These are phyloP conservation scores for Hippophae tibetana DNA, from an alignment of 306 rosid genomes.

Conservation along the genomic window DNA sequence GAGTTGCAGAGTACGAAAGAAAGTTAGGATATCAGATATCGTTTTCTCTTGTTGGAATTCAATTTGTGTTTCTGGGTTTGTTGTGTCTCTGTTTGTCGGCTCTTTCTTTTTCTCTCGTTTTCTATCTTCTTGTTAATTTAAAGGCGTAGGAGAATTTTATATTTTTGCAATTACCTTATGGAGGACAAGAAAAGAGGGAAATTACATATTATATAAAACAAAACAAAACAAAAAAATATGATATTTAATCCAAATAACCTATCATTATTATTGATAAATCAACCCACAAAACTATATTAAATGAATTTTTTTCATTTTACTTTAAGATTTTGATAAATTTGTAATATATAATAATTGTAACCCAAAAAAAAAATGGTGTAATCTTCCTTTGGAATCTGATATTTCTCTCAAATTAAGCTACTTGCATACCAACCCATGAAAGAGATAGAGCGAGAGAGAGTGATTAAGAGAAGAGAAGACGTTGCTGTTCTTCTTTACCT, in stretches of 20 bases:
- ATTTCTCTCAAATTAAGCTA: conserved; percentile 44
- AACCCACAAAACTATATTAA: too few species aligned
- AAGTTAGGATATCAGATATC: conserved; percentile 64
- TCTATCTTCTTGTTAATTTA: conserved; percentile 39
- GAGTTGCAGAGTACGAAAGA: conserved; percentile 62
- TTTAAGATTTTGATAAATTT: too few species aligned
- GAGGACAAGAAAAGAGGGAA: conserved; percentile 37
- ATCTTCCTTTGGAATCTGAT: conserved; percentile 28
- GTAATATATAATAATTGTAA: not conserved
- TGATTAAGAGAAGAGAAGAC: conserved; percentile 34
- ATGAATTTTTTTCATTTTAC: too few species aligned
- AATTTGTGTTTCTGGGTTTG: conserved; percentile 30
- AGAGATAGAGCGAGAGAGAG: conserved; percentile 21
- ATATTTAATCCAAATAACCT: too few species aligned
- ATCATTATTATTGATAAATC: too few species aligned
- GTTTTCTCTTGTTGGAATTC: conserved; percentile 61
- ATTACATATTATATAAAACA: not conserved
- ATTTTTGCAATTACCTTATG: conserved; percentile 51
- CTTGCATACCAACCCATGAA: conserved; percentile 9
- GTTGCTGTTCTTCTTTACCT: conserved; percentile 53
- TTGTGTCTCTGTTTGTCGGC: conserved; percentile 50
- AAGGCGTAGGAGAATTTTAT: conserved; percentile 29
- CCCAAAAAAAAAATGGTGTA: conserved; percentile 37
- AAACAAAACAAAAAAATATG: not conserved
- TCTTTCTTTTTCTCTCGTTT: conserved; percentile 58